A percentile compares a stretch with the other conserved stretches of the same genome.
These are phyloP conservation scores for Aeschynomene evenia DNA, from an alignment of 306 rosid genomes.

Conservation along the genomic window DNA sequence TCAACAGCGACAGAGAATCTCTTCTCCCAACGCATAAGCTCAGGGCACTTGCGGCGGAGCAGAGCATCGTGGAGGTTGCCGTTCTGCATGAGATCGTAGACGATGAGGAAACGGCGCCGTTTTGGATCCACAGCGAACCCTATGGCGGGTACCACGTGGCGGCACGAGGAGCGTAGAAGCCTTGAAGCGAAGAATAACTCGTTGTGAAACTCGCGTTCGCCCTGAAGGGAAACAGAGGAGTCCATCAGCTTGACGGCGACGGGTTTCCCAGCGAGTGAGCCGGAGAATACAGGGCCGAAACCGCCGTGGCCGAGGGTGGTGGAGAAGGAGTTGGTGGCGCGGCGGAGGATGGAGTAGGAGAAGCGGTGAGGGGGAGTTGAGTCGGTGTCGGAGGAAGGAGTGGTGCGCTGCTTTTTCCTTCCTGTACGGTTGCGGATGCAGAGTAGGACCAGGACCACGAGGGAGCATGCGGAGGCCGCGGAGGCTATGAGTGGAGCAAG, in stretches of 20 bases:
- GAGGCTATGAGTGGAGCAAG: slow-evolving; percentile 27
- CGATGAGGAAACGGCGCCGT: slow-evolving; percentile 68
- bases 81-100: slow-evolving; percentile 67
- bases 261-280: slow-evolving; percentile 43
- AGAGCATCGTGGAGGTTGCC: slow-evolving; percentile 88
- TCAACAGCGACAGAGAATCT: slow-evolving; percentile 50
- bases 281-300: slow-evolving; percentile 78
- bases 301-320: slow-evolving; percentile 91
- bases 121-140: slow-evolving; percentile 77
- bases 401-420: slow-evolving; percentile 47
- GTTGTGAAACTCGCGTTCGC: slow-evolving; percentile 95
- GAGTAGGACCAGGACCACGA: slow-evolving; percentile 51
- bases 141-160: slow-evolving; percentile 46
- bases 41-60: slow-evolving; percentile 47
- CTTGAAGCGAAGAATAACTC: slow-evolving; percentile 78
- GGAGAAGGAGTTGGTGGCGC: slow-evolving; percentile 84
- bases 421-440: slow-evolving; percentile 52
- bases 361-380: slow-evolving; percentile 66
- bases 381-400: slow-evolving; percentile 56
- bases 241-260: slow-evolving; percentile 93
- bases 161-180: slow-evolving; percentile 38
- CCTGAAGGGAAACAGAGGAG: slow-evolving; percentile 73
- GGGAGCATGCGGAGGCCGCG: slow-evolving; percentile 42
- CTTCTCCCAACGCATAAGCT: slow-evolving; percentile 61
- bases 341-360: slow-evolving; percentile 76